Evolutionary conservation across 257 asterid species (phyloP), one percentile per base, ranked within the genome.

Genomic region (Misopates orontium): DNA sequence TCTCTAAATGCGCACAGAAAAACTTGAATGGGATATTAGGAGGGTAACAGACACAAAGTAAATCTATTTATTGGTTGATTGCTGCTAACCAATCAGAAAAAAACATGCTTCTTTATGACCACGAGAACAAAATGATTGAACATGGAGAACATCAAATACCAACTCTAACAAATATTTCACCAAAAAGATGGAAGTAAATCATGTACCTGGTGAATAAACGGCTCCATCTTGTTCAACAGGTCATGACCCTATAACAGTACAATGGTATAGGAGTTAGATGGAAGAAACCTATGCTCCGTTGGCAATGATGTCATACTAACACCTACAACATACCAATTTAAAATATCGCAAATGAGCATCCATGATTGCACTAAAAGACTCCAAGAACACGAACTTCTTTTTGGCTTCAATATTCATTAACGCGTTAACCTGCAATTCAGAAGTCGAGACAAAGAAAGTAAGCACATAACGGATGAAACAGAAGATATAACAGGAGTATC

Each of bases 301-400:
- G 25, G 71, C 22, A 65, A 40, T 69, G 60, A 54, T 56, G 22
- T 19, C 22, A 63, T 61, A 20, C n/a, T 24, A 56, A 48, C 52
- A 52, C 54, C 67, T 48, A 8, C 22, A 55, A 72, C 80, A 20
- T 56, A 90, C 99, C 99, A 93, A 68, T 80, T 93, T 93, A 79
- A 87, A 90, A 68, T 84, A 93, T 70, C 96, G 90, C 58, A 93
- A 81, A 74, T 93, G 99, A 59, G 99, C 88, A 88, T 93, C 97
- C 97, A 93, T 93, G 76, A 93, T 84, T 61, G 99, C 99, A 72
- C 97, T 93, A 74, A 90, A 84, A 69, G 97, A 90, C 78, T 93
- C 99, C 77, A 93, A 69, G 83, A 93, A 93, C 85, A 86, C 95
- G 20, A 83, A 86, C 73, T 93, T 93, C 95, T 85, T 93, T 85